Evolutionary conservation across 1,139 yeast species (phyloP).

Genomic region (Pneumocystis jirovecii): DNA sequence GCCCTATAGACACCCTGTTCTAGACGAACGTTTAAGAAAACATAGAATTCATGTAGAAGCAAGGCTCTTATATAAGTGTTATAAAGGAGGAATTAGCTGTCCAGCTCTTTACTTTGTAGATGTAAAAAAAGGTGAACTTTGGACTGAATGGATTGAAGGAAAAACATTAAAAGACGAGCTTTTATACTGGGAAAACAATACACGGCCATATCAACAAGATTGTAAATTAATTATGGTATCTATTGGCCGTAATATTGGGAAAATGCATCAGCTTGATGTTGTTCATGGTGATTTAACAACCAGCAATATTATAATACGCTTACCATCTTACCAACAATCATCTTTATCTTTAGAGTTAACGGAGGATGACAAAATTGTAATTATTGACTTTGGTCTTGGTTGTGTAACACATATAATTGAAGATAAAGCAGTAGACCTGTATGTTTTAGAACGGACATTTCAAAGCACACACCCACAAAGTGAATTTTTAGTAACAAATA

Average conservation of each 20-base stretch:
- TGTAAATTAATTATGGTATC: constrained; percentile 16
- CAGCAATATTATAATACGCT: constrained; percentile 54
- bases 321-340: not conserved
- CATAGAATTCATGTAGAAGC: constrained; percentile 77
- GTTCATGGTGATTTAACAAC: constrained; percentile 93
- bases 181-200: constrained; percentile 28
- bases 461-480: constrained; percentile 79
- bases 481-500: constrained; percentile 25
- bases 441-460: constrained; percentile 85
- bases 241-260: constrained; percentile 60
- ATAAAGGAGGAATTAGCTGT: constrained; percentile 40
- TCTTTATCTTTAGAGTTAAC: constrained; percentile 4
- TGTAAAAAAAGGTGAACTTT: constrained; percentile 60
- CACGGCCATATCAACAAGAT: constrained; percentile 17
- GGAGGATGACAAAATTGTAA: constrained; percentile 26
- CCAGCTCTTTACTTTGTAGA: constrained; percentile 65
- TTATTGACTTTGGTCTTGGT: constrained; percentile 86
- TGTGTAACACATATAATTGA: constrained; percentile 67
- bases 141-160: constrained; percentile 67
- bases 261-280: constrained; percentile 59
- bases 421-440: constrained; percentile 91
- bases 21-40: constrained; percentile 63
- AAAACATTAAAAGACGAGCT: constrained; percentile 14
- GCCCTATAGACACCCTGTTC: constrained; percentile 70
- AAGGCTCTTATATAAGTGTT: constrained; percentile 51